Base-by-base conservation (phyloP, 2,329 filamentous ascomycete genomes). In the Fusarium kyushuense region DNA sequence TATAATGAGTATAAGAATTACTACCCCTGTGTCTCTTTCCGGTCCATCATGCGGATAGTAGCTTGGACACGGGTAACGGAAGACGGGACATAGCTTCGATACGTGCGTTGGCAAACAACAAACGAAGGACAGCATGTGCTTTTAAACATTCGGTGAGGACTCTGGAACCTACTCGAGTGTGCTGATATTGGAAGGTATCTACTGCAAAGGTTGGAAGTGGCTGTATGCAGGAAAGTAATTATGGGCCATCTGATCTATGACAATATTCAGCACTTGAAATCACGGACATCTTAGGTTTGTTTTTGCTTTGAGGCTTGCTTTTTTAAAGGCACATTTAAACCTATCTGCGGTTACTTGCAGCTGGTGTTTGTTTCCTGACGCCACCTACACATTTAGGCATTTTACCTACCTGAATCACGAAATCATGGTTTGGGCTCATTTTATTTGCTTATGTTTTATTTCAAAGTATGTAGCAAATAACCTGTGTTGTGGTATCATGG, bases 291-390 rank as follows among this genome's bases (percentile, higher is more conserved):
- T 7, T 27, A 43, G 51, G 58, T 67, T 59, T 51, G 57, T 54
- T 52, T 43, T 38, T 35, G 38, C 23, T 17, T 19, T 17, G 35
- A 54, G 49, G 43, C 43, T 48, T 36, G 51, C 27, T 27, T 54
- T 41, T 33, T 40, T 32, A 5, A 63, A 68, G 43, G 43, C 48
- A 57, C 17, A 59, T 53, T 3, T n/a, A 58, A 43, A 23, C 54
- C 10, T 52, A 35, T 27, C 27, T 27, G 8, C 67, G 68, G 68
- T 53, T 71, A 66, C 64, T 36, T 66, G 67, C 68, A 70, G 67
- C 32, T 14, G 29, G 35, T 33, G 68, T 71, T 71, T 69, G 67
- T 59, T 36, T 67, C 46, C 30, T 48, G 58, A 49, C 54, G 52
- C 51, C 46, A 63, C 35, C 27, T 27, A 53, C 54, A 48, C 47